Evolutionary conservation across 2,329 filamentous ascomycete genomes (phyloP), one percentile per base, ranked within the genome.

Genomic region (Aspergillus fumigatus): DNA sequence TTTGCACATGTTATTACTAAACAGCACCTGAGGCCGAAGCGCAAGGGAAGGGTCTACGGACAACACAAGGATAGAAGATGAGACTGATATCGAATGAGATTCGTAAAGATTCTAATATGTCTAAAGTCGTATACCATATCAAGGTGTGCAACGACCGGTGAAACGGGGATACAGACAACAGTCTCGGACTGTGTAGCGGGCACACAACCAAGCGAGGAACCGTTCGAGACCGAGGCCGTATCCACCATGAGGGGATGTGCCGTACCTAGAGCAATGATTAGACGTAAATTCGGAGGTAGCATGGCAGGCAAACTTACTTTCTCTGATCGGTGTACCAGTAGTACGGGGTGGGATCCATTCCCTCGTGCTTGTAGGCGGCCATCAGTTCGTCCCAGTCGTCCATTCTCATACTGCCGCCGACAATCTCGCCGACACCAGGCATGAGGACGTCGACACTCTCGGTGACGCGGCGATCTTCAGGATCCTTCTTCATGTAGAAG

Each of bases 321-420:
- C 92, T 83, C 84, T 96, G 92, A 78, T 97, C 94, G 32, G 92
- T 95, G 80, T 97, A 99, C 94, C 94, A 99, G 82, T 95, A 97
- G 79, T 97, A 97, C 48, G 88, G 87, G 66, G 84, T 84, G 21
- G 92, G 85, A 67, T 90, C 86, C 73, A 97, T 95, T 43, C 88
- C 88, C 77, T 97, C 89, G 60, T 88, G 85, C 75, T 91, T 86
- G 74, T 95, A 99, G 1, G 90, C 94, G 25, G 82, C 87, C 81
- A 97, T 87, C 64, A 97, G 79, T 80, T 96, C 92, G 14, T 96
- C 89, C 72, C 90, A 91, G 71, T 90, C 87, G 71, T 92, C 86
- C 84, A 97, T 95, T 75, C 94, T 92, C 93, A 99, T 97, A 65
- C 87, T 92, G 4, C 93, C 94, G 60, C 94, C 93, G 2, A 97